Evolutionary conservation across 2,329 filamentous ascomycete genomes (phyloP).

Genomic region (Diaporthe amygdali): DNA sequence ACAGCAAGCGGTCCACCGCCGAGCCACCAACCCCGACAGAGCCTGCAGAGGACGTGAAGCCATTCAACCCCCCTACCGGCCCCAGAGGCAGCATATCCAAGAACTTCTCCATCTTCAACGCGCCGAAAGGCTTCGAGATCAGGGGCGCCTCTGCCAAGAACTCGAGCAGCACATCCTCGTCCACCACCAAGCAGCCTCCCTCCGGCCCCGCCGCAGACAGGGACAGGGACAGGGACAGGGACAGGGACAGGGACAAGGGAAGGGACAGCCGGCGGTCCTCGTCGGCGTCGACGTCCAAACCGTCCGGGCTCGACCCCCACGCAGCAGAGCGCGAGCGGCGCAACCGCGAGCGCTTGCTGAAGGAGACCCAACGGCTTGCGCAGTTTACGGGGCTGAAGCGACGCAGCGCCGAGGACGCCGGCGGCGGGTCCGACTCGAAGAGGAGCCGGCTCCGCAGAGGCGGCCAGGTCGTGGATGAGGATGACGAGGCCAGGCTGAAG

Average conservation of each 20-base stretch:
- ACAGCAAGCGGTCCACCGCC: conserved; percentile 36
- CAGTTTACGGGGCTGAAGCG: conserved; percentile 54
- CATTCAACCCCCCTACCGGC: conserved; percentile 48
- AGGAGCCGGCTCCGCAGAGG: conserved; percentile 54
- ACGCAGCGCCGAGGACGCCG: conserved; percentile 50
- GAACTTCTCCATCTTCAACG: conserved; percentile 26
- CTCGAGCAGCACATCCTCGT: background rate
- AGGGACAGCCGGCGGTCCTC: conserved; percentile 41
- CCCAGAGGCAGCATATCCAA: conserved; percentile 37
- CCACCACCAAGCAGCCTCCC: conserved; percentile 30
- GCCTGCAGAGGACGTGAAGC: conserved; percentile 42
- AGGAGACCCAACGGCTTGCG: conserved; percentile 71
- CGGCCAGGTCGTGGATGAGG: conserved; percentile 52
- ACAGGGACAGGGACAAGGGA: background rate
- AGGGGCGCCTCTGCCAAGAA: conserved; percentile 35
- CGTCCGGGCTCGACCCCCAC: conserved; percentile 57
- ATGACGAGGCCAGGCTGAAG: conserved; percentile 58
- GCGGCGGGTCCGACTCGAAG: conserved; percentile 39
- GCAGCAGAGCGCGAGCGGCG: conserved; percentile 72
- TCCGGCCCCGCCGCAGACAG: conserved; percentile 19
- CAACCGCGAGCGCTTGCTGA: conserved; percentile 69
- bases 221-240: background rate
- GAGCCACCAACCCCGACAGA: conserved; percentile 38
- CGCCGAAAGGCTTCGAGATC: conserved; percentile 40
- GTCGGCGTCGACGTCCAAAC: conserved; percentile 34